Conservation (phyloP, 495 filamentous ascomycete genomes). For the Penicillium fimorum region DNA sequence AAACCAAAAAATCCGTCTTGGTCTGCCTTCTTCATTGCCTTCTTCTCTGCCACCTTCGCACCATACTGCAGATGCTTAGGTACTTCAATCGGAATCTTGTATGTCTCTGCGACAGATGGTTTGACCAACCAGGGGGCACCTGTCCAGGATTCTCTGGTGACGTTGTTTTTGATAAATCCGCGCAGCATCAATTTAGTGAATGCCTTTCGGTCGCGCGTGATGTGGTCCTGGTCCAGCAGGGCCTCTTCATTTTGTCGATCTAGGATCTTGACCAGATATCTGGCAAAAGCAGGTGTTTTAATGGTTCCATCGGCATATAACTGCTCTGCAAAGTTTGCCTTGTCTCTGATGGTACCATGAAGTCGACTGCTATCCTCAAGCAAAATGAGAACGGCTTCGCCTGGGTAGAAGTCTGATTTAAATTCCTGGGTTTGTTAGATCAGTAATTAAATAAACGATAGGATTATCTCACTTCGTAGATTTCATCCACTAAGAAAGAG, state of each 20-base stretch:
- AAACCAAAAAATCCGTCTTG: constrained; percentile 55
- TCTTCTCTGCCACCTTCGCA: constrained; percentile 73
- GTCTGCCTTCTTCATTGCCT: constrained; percentile 67
- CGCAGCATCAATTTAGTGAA: constrained; percentile 95
- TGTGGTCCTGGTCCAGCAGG: constrained; percentile 74
- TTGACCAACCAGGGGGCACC: constrained; percentile 97
- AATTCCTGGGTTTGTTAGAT: constrained; percentile 68
- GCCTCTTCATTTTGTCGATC: constrained; percentile 70
- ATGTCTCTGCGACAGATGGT: constrained; percentile 74
- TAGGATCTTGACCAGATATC: constrained; percentile 76
- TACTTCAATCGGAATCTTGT: constrained; percentile 79
- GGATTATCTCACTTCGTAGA: constrained; percentile 56
- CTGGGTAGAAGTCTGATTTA: constrained; percentile 89
- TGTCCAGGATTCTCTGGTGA: constrained; percentile 86
- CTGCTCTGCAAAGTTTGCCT: constrained; percentile 70
- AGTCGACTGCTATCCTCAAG: constrained; percentile 67
- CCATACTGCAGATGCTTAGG: constrained; percentile 81
- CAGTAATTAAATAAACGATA: neutral
- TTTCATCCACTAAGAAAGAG: constrained; percentile 55
- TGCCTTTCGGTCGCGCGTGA: constrained; percentile 83
- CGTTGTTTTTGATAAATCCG: constrained; percentile 92
- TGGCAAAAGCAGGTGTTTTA: constrained; percentile 63
- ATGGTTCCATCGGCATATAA: constrained; percentile 62
- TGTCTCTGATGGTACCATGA: constrained; percentile 79
- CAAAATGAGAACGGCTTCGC: constrained; percentile 77